Base-by-base conservation (phyloP, 163 green algal species). In the Prototheca cutis region DNA sequence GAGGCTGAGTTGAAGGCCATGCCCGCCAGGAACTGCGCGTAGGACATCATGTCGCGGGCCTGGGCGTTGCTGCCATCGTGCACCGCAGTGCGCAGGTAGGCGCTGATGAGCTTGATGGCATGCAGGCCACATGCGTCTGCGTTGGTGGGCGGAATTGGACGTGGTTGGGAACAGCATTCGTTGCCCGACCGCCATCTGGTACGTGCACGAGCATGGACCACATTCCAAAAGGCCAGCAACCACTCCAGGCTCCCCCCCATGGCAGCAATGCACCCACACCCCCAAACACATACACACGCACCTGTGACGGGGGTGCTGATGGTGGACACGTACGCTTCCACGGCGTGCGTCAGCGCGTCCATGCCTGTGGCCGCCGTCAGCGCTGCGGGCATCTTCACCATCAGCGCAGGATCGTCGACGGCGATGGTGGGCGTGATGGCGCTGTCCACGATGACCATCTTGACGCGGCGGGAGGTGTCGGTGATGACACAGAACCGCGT, bases 341-440 rank as follows among this genome's bases (percentile, higher is more conserved):
- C 67, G 6, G 65, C 65, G 49, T 78, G 70, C 8, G 65, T 78
- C 40, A 78, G 25, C 4, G 63, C 65, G 42, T 78, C 65, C 70
- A 78, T 78, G 40, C 70, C 70, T 3, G 70, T 78, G 34, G 70
- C 70, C 17, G 70, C 70, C 17, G 70, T 78, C 49, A 78, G 56
- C 31, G 42, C 59, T 1, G 52, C 53, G 42, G 70, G 70, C 70
- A 69, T 73, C 4, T 40, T 42, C 4, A 69, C 21, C 53, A 73
- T 66, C n/a, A 74, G 59, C 0, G 18, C 3, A 4, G 70, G 70
- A 61, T 78, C 70, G 42, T 78, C 61, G 27, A 78, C 70, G 15
- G 70, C 58, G 42, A 78, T 56, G 54, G 55, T 68, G 36, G 70
- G 70, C 18, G 70, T 78, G 28, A 40, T 3, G 31, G n/a, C 17